These are phyloP conservation scores for Trametes punicea DNA, from an alignment of 768 basidiomycete species.

Conservation along the genomic window DNA sequence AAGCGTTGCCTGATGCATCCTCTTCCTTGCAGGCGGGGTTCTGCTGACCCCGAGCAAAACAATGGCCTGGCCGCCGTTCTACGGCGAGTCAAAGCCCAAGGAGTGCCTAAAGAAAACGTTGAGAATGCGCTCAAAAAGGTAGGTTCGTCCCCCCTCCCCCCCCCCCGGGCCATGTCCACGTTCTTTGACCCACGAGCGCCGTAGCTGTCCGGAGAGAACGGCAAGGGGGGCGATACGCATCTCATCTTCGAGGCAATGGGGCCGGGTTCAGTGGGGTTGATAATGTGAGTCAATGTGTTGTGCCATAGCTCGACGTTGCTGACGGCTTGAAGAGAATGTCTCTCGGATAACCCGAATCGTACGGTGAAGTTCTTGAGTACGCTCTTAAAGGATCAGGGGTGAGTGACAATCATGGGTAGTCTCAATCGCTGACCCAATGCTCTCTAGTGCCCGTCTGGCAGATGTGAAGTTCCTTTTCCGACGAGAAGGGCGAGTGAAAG, in stretches of 20 bases:
- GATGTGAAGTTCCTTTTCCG: constrained; percentile 67
- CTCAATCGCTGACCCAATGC: neutral
- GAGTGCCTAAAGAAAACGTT: constrained; percentile 69
- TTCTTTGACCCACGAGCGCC: neutral
- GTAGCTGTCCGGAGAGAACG: constrained; percentile 49
- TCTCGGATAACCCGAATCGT: constrained; percentile 63
- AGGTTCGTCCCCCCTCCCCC: too few species aligned
- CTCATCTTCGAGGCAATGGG: constrained; percentile 62
- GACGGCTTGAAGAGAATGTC: constrained; percentile 45
- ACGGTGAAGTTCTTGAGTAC: constrained; percentile 57
- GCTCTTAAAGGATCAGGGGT: constrained; percentile 49
- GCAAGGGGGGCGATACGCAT: constrained; percentile 42
- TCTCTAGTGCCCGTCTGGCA: constrained; percentile 55
- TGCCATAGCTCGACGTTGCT: constrained; percentile 15
- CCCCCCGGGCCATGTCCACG: neutral
- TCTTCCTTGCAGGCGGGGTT: constrained; percentile 47
- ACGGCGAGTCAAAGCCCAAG: constrained; percentile 52
- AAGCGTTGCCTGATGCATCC: neutral
- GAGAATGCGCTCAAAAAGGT: constrained; percentile 60
- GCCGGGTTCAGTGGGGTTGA: constrained; percentile 54
- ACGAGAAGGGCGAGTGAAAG: constrained; percentile 49
- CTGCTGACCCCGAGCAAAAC: constrained; percentile 53
- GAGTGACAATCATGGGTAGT: constrained; percentile 12
- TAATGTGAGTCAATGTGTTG: constrained; percentile 46
- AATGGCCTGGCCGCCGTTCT: constrained; percentile 48